These are phyloP conservation scores for Aspergillus olivimuriae DNA, from an alignment of 495 filamentous ascomycete species.

Conservation along the genomic window DNA sequence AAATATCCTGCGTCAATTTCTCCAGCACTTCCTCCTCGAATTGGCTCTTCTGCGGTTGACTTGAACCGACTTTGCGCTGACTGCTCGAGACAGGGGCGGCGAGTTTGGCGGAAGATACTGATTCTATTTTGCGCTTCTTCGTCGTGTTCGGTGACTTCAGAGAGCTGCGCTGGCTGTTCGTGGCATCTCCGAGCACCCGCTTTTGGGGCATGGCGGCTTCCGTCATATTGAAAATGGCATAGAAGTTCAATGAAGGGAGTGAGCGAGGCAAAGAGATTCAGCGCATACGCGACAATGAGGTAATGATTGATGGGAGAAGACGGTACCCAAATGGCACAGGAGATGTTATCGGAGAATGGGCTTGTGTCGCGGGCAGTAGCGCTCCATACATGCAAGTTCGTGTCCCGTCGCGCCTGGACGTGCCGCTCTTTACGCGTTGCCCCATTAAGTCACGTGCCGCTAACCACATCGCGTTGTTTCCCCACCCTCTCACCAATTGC, in stretches of 20 bases:
- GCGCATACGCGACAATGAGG: background rate
- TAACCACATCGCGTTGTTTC: background rate
- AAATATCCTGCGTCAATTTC: slow-evolving; percentile 89
- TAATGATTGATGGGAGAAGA: background rate
- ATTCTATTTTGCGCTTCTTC: slow-evolving; percentile 78
- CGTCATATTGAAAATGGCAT: slow-evolving; percentile 37
- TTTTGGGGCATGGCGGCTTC: slow-evolving; percentile 48
- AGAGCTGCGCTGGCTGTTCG: slow-evolving; percentile 43
- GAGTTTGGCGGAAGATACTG: slow-evolving; percentile 42
- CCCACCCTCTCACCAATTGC: background rate
- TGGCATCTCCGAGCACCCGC: slow-evolving; percentile 53
- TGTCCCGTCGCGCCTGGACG: slow-evolving; percentile 17
- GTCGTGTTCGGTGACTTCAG: slow-evolving; percentile 42
- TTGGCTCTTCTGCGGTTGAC: slow-evolving; percentile 73
- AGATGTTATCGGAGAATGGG: background rate
- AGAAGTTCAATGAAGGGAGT: slow-evolving; percentile 4
- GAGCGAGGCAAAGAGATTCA: background rate
- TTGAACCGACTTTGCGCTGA: slow-evolving; percentile 56
- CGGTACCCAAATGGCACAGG: background rate
- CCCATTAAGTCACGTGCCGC: slow-evolving; percentile 11
- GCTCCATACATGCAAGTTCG: slow-evolving; percentile 10
- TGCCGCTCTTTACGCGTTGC: slow-evolving; percentile 16
- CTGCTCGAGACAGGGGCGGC: slow-evolving; percentile 55
- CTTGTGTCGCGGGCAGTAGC: slow-evolving; percentile 6
- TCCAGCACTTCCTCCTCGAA: slow-evolving; percentile 94